Percentiles rank a stretch among this genome's conserved stretches.
These are phyloP conservation scores for Candida manassasensis DNA, from an alignment of 805 yeast genomes.

Conservation along the genomic window DNA sequence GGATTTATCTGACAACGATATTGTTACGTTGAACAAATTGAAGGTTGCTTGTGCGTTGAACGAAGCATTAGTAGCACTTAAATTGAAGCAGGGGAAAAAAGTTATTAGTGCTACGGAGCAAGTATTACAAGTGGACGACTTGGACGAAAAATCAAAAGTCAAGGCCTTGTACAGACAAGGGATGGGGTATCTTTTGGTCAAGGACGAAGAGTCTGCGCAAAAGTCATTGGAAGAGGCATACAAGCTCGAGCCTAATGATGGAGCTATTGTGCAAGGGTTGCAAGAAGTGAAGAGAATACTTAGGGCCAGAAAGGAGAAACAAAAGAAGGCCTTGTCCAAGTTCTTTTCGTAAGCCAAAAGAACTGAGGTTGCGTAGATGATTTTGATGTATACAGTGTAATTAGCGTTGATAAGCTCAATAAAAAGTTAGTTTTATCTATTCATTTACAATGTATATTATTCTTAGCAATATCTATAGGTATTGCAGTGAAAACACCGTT, in stretches of 20 bases:
- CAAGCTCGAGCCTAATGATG: slow-evolving; percentile 61
- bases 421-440: too few relatives aligned
- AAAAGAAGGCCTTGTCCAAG: slow-evolving; percentile 70
- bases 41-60: slow-evolving; percentile 66
- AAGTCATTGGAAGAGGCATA: slow-evolving; percentile 63
- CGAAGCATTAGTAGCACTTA: slow-evolving; percentile 69
- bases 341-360: slow-evolving; percentile 41
- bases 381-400: too few relatives aligned
- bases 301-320: slow-evolving; percentile 56
- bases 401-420: too few relatives aligned
- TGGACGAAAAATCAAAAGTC: slow-evolving; percentile 66
- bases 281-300: slow-evolving; percentile 50
- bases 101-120: slow-evolving; percentile 58
- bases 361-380: too few relatives aligned
- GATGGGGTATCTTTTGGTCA: slow-evolving; percentile 56
- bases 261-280: slow-evolving; percentile 63
- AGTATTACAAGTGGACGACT: slow-evolving; percentile 57
- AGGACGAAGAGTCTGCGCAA: slow-evolving; percentile 69
- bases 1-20: slow-evolving; percentile 52
- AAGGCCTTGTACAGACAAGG: slow-evolving; percentile 89
- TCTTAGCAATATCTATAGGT: too few relatives aligned
- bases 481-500: too few relatives aligned
- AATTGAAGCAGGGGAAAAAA: slow-evolving; percentile 49
- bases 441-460: too few relatives aligned
- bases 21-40: slow-evolving; percentile 45